These are phyloP conservation scores for Elsinoe necatrix DNA, from an alignment of 2,329 filamentous ascomycete genomes.

Conservation along the genomic window DNA sequence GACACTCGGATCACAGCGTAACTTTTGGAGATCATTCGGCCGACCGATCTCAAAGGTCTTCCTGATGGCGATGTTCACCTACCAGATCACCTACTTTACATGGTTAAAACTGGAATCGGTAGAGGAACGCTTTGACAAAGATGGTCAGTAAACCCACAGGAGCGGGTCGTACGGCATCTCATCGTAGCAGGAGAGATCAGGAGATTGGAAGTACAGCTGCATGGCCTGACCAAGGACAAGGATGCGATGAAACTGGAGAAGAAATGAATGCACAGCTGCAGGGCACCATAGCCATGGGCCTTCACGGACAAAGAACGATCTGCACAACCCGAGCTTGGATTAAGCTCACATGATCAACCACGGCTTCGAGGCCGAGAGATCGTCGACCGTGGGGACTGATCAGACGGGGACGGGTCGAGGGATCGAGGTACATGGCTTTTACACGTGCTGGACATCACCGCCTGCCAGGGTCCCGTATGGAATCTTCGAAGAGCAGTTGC, in stretches of 20 bases:
- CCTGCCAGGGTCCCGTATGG: not conserved
- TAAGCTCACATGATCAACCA: too few relatives aligned
- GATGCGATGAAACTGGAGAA: not conserved
- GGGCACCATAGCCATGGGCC: not conserved
- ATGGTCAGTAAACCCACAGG: constrained; percentile 37
- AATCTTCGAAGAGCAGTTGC: not conserved
- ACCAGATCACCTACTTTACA: constrained; percentile 65
- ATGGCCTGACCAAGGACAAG: constrained; percentile 11
- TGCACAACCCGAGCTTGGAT: not conserved
- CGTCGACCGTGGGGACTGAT: not conserved
- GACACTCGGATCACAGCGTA: constrained; percentile 36
- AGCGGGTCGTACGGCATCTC: not conserved
- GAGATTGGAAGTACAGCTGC: constrained; percentile 7
- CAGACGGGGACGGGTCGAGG: not conserved
- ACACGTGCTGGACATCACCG: not conserved
- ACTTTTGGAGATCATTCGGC: constrained; percentile 68
- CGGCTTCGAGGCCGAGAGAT: not conserved
- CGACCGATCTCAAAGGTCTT: constrained; percentile 66
- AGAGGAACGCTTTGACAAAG: constrained; percentile 54
- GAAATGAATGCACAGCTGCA: not conserved
- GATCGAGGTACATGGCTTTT: not conserved
- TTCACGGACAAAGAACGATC: not conserved
- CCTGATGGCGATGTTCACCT: constrained; percentile 66
- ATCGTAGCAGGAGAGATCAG: constrained; percentile 1
- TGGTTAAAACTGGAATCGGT: constrained; percentile 69